phyloP scores from a whole-genome alignment of 176 grass and related monocot genomes.

The Coix lacrymajobi region DNA sequence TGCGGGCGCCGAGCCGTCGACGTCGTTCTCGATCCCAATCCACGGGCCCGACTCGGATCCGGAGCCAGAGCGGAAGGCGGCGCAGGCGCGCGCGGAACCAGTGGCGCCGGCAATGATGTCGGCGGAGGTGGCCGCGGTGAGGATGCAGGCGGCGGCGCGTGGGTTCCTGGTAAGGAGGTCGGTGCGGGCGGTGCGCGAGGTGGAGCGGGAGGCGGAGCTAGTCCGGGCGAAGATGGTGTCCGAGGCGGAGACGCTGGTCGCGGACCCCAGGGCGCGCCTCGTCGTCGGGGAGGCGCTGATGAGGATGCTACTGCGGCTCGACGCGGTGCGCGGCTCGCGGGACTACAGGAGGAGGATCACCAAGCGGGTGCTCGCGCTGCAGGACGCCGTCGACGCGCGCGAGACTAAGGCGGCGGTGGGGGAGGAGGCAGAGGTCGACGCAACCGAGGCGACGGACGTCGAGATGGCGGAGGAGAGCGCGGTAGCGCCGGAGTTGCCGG shows the following conservation, averaged over 20 bases:
- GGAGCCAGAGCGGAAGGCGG: neutral
- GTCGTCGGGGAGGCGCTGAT: conserved; percentile 38
- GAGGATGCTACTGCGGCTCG: conserved; percentile 32
- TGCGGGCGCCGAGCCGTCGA: no score
- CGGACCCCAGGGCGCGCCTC: conserved; percentile 2
- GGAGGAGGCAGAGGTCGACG: neutral
- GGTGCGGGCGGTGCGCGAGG: conserved; percentile 32
- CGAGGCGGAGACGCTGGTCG: neutral
- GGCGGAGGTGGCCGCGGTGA: neutral
- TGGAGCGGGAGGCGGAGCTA: conserved; percentile 32
- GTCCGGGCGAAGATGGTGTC: neutral
- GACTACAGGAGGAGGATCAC: conserved; percentile 43
- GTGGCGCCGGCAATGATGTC: neutral
- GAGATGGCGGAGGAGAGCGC: neutral
- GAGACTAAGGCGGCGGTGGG: neutral
- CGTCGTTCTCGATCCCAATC: no score
- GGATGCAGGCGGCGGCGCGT: neutral
- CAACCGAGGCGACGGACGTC: neutral
- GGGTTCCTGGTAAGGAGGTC: neutral
- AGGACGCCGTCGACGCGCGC: conserved; percentile 44
- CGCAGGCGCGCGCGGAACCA: neutral
- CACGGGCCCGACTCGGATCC: neutral
- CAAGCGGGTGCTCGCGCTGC: conserved; percentile 43
- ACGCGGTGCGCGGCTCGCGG: conserved; percentile 49
- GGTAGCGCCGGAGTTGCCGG: neutral